Conservation (phyloP, 2,329 filamentous ascomycete genomes). For the Phaeoacremonium minimum region DNA sequence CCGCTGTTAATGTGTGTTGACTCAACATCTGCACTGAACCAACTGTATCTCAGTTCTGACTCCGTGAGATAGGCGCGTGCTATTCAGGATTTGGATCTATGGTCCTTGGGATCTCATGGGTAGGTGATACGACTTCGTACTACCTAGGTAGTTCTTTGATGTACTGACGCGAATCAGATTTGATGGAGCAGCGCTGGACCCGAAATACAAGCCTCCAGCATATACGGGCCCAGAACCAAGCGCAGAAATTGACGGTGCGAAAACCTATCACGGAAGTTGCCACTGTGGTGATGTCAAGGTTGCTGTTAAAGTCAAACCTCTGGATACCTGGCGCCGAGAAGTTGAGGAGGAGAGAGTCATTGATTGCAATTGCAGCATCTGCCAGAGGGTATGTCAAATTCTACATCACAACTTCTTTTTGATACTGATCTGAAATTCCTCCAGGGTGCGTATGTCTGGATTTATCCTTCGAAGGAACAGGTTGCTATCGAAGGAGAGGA, state of each 20-base stretch:
- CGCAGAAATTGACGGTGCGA: slow-evolving; percentile 27
- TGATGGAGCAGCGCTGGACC: slow-evolving; percentile 28
- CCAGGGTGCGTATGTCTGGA: slow-evolving; percentile 39
- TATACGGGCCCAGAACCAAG: slow-evolving; percentile 37
- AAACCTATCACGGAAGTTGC: slow-evolving; percentile 39
- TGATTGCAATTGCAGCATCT: slow-evolving; percentile 50
- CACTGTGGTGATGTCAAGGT: slow-evolving; percentile 47
- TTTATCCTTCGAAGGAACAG: slow-evolving; percentile 33
- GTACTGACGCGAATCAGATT: slow-evolving; percentile 22
- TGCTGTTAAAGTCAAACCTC: slow-evolving; percentile 33
- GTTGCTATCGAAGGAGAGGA: slow-evolving; percentile 34
- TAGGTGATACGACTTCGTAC: background rate
- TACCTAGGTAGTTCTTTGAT: background rate
- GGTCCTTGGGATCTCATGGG: background rate
- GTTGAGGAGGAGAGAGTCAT: slow-evolving; percentile 18
- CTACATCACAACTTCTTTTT: background rate
- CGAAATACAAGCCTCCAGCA: slow-evolving; percentile 25
- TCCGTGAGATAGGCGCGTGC: slow-evolving; percentile 8
- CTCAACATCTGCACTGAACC: slow-evolving; percentile 3
- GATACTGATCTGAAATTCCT: background rate
- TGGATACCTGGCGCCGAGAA: slow-evolving; percentile 27
- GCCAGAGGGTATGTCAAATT: slow-evolving; percentile 28
- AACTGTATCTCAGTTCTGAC: too few species aligned
- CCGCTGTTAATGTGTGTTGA: slow-evolving; percentile 36
- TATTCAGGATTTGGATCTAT: slow-evolving; percentile 6